These are phyloP conservation scores for Coemansia sp. DNA, from an alignment of 192 early-diverging fungal genomes.

Conservation along the genomic window DNA sequence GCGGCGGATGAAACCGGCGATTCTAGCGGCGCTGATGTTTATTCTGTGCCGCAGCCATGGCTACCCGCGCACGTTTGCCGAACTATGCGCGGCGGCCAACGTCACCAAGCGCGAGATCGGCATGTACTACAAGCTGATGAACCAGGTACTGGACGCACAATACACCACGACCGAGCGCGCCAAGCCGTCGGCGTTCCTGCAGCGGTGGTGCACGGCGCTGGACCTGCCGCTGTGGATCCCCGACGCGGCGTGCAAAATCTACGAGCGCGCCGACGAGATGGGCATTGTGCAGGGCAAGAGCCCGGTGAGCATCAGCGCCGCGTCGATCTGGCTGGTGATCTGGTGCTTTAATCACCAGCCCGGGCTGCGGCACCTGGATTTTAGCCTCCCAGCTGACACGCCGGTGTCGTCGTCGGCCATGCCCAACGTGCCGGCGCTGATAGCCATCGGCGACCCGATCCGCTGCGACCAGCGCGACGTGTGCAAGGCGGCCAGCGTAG, in stretches of 20 bases:
- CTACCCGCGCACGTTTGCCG: slow-evolving; percentile 62
- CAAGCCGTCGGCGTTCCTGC: slow-evolving; percentile 43
- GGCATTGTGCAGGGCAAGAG: slow-evolving; percentile 65
- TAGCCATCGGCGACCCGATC: slow-evolving; percentile 28
- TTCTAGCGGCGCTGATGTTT: slow-evolving; percentile 62
- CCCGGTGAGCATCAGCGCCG: slow-evolving; percentile 64
- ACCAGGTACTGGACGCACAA: slow-evolving; percentile 53
- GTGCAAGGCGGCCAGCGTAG: slow-evolving; percentile 57
- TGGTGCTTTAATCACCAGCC: slow-evolving; percentile 59
- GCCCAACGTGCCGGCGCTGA: slow-evolving; percentile 21
- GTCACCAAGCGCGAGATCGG: slow-evolving; percentile 64
- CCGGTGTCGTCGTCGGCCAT: slow-evolving; percentile 31
- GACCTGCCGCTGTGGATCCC: slow-evolving; percentile 57
- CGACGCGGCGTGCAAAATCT: slow-evolving; percentile 54
- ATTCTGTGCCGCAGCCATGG: slow-evolving; percentile 61
- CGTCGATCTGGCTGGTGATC: slow-evolving; percentile 62
- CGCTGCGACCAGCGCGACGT: slow-evolving; percentile 59
- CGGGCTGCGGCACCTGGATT: slow-evolving; percentile 12
- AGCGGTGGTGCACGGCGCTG: slow-evolving; percentile 62
- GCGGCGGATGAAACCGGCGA: slow-evolving; percentile 61
- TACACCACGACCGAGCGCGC: slow-evolving; percentile 52
- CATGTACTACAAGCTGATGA: slow-evolving; percentile 65
- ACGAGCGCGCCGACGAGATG: slow-evolving; percentile 59
- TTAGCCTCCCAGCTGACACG: slow-evolving; percentile 12
- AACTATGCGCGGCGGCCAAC: slow-evolving; percentile 63